A percentile compares a stretch with the other conserved stretches of the same genome.
Evolutionary conservation across 2,329 filamentous ascomycete species (phyloP).

Genomic region (Penicillium vulpinum): DNA sequence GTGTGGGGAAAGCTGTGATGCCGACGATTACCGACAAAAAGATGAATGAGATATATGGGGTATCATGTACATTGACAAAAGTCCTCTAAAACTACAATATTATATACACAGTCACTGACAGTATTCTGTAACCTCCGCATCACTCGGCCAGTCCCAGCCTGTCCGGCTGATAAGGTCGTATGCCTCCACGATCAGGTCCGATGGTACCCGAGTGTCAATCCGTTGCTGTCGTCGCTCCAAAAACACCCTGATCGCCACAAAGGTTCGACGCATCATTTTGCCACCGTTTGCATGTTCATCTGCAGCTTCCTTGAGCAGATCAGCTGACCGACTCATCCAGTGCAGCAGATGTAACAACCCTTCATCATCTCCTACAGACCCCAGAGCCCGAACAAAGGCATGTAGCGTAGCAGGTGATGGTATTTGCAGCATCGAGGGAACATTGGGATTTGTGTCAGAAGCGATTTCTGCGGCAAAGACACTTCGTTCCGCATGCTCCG

Average conservation of each 20-base stretch:
- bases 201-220: conserved; percentile 18
- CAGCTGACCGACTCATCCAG: conserved; percentile 43
- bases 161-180: conserved; percentile 39
- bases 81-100: conserved; percentile 20
- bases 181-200: conserved; percentile 36
- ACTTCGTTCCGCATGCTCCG: conserved; percentile 24
- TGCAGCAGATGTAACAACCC: conserved; percentile 42
- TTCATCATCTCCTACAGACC: conserved; percentile 41
- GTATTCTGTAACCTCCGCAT: conserved; percentile 44
- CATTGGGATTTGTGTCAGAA: conserved; percentile 16
- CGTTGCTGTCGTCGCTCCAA: conserved; percentile 38
- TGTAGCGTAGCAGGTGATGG: conserved; percentile 44
- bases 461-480: conserved; percentile 9
- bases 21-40: conserved; percentile 23
- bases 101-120: conserved; percentile 20
- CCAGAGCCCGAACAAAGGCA: conserved; percentile 44
- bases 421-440: conserved; percentile 37
- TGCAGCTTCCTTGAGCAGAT: conserved; percentile 35
- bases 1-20: conserved; percentile 26
- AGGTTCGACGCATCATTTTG: conserved; percentile 40
- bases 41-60: conserved; percentile 2
- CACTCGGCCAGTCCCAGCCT: conserved; percentile 45
- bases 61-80: conserved; percentile 19
- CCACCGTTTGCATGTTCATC: conserved; percentile 40
- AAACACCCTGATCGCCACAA: conserved; percentile 44